Evolutionary conservation across 306 rosid species (phyloP).

Genomic region (Trifolium pratense): DNA sequence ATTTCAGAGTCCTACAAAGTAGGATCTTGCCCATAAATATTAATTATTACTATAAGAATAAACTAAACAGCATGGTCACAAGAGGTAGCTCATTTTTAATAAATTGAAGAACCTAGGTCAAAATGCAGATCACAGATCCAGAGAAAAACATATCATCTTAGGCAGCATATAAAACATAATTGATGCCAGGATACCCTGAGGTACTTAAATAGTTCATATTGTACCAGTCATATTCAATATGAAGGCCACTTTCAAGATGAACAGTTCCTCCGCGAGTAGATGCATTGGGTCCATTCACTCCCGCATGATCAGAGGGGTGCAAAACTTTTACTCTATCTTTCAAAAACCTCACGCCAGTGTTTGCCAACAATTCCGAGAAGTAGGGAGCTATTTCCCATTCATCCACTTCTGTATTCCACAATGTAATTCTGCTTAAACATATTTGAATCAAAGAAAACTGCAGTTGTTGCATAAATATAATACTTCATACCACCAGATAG

Average conservation of each 20-base stretch:
- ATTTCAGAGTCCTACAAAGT: conserved; percentile 22
- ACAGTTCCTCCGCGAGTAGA: conserved; percentile 78
- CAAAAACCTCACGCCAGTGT: conserved; percentile 71
- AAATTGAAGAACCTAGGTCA: conserved; percentile 29
- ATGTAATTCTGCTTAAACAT: conserved; percentile 38
- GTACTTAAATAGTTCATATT: conserved; percentile 29
- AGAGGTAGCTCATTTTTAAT: conserved; percentile 19
- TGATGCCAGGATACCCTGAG: conserved; percentile 24
- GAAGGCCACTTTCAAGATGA: conserved; percentile 88
- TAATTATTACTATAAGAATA: conserved; percentile 28
- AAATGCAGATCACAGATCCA: conserved; percentile 21
- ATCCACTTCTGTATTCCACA: conserved; percentile 74
- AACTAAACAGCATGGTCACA: conserved; percentile 11
- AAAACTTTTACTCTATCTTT: conserved; percentile 81
- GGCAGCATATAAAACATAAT: conserved; percentile 18
- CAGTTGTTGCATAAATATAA: conserved; percentile 31
- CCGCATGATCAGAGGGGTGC: conserved; percentile 66
- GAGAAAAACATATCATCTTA: conserved; percentile 28
- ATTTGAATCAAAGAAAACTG: conserved; percentile 20
- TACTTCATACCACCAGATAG: conserved; percentile 77
- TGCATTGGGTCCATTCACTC: conserved; percentile 52
- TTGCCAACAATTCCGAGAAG: conserved; percentile 79
- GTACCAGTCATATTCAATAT: conserved; percentile 95
- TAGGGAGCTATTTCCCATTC: conserved; percentile 99
- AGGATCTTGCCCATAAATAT: conserved; percentile 29